A percentile compares a stretch with the other conserved stretches of the same genome.
Conservation (phyloP, 805 yeast species). For the Saturnispora galanensis region DNA sequence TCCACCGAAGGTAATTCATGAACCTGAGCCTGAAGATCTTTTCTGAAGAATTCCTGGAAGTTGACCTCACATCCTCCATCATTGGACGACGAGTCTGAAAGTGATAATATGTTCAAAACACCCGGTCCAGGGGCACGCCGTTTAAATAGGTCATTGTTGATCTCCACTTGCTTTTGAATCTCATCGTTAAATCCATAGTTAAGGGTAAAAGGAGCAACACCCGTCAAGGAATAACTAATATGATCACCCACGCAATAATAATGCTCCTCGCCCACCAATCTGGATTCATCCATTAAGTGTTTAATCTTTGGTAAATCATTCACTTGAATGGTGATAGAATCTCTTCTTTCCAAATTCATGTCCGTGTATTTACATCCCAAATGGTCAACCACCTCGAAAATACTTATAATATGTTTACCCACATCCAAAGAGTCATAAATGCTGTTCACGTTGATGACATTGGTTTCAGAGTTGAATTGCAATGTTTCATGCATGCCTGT, state of each 20-base stretch:
- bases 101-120: slow-evolving; percentile 49
- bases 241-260: slow-evolving; percentile 92
- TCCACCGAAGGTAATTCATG: slow-evolving; percentile 65
- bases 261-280: slow-evolving; percentile 17
- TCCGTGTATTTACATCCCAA: slow-evolving; percentile 55
- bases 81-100: slow-evolving; percentile 58
- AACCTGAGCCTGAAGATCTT: slow-evolving; percentile 26
- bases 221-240: slow-evolving; percentile 63
- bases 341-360: slow-evolving; percentile 23
- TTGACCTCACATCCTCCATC: slow-evolving; percentile 57
- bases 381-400: slow-evolving; percentile 52
- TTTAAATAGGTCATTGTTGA: slow-evolving; percentile 31
- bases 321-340: slow-evolving; percentile 40
- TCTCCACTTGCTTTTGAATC: slow-evolving; percentile 41
- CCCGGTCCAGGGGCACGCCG: slow-evolving; percentile 83
- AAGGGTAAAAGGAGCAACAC: slow-evolving; percentile 71
- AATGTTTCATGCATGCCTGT: slow-evolving; percentile 43
- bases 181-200: slow-evolving; percentile 63
- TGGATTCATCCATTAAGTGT: slow-evolving; percentile 28
- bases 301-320: slow-evolving; percentile 69
- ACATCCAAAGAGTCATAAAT: slow-evolving; percentile 44
- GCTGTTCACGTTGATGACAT: slow-evolving; percentile 30
- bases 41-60: slow-evolving; percentile 29
- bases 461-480: slow-evolving; percentile 33
- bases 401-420: slow-evolving; percentile 61